Base-by-base conservation (phyloP, 345 rosid genomes). In the Pistacia integerrima region DNA sequence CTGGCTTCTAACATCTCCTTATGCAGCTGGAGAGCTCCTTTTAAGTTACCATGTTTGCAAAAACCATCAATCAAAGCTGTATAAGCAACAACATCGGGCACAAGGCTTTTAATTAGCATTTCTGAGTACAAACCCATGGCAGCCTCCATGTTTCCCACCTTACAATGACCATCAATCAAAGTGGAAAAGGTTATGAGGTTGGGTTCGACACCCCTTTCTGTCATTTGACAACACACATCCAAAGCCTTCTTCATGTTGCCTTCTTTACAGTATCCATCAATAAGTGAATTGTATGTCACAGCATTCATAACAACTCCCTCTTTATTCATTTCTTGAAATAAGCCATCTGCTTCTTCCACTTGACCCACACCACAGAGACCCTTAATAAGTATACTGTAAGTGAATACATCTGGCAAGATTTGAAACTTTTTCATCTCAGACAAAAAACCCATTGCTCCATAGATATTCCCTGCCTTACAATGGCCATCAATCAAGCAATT, bases 111-210 rank as follows among this genome's bases (percentile, higher is more conserved):
- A 72, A 90, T 82, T 62, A 79, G 64, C 97, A 92, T 92, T 86
- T 92, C 97, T 0, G 81, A 68, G 72, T 85, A 89, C 58, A 92
- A 78, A 9, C 87, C 86, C 81, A 82, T 69, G 62, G 93, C 97
- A 73, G 86, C 85, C 72, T 85, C 87, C 82, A 88, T 80, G 66
- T 90, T 85, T 60, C 90, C 80, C 35, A 25, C 64, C 81, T 85
- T 90, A 86, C 92, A 88, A 66, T 84, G 82, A 73, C 94, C 91
- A 64, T 90, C 77, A 52, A 89, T 90, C 86, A 92, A 82, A 70
- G 84, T 78, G 65, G 90, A 83, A 79, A 84, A 92, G 36, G 93
- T 90, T 76, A 89, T 70, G 64, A 80, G 78, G 81, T 87, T 82
- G 41, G 88, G 97, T 72, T 84, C 85, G 55, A 86, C 25, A 49